Evolutionary conservation across 768 basidiomycete genomes (phyloP).

Genomic region (Daedalea quercina): DNA sequence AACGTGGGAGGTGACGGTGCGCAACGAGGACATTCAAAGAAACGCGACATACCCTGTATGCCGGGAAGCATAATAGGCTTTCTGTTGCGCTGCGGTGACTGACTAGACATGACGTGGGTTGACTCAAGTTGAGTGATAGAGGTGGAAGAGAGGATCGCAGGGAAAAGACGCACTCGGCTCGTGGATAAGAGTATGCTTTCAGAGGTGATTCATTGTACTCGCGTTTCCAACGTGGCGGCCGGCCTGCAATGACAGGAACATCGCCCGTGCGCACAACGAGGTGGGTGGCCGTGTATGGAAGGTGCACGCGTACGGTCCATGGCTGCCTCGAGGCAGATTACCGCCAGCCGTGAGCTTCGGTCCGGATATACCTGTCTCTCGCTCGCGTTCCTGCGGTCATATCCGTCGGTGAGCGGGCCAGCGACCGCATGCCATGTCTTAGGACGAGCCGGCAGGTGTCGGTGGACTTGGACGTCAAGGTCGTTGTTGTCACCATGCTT

Average conservation of each 20-base stretch:
- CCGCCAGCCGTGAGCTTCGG: conserved; percentile 16
- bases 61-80: conserved; percentile 42
- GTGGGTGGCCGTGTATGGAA: conserved; percentile 53
- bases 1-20: background rate
- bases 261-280: conserved; percentile 45
- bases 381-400: conserved; percentile 12
- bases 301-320: conserved; percentile 19
- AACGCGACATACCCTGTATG: conserved; percentile 39
- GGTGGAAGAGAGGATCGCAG: conserved; percentile 22
- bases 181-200: conserved; percentile 22
- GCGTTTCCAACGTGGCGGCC: conserved; percentile 62
- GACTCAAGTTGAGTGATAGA: conserved; percentile 13
- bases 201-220: conserved; percentile 33
- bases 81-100: conserved; percentile 53
- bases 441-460: too few species aligned
- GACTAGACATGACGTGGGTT: conserved; percentile 43
- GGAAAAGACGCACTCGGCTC: conserved; percentile 22
- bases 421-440: too few species aligned
- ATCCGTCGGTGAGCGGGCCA: conserved; percentile 2
- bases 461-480: background rate
- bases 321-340: conserved; percentile 32
- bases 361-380: conserved; percentile 9
- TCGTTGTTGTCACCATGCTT: too few species aligned
- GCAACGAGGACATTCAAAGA: conserved; percentile 10
- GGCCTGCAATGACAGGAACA: conserved; percentile 29